A percentile compares a stretch with the other conserved stretches of the same genome.
phyloP scores from a whole-genome alignment of 768 basidiomycete species.

The Macrocybe gigantea region DNA sequence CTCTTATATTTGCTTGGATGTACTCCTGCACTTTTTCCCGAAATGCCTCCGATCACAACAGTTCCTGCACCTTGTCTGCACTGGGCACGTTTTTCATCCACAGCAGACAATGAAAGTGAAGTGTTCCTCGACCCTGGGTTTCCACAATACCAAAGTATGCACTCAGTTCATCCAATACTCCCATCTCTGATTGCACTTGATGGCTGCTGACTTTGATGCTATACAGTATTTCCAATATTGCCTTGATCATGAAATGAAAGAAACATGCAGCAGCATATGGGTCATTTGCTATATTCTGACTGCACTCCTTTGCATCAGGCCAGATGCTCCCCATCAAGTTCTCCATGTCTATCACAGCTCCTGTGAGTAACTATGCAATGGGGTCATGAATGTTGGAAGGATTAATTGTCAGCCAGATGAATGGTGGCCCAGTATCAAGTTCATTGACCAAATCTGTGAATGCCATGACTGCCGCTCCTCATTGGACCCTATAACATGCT shows the following conservation, averaged over 20 bases:
- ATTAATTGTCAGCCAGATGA: slow-evolving; percentile 40
- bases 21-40: slow-evolving; percentile 15
- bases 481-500: slow-evolving; percentile 29
- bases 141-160: slow-evolving; percentile 34
- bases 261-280: slow-evolving; percentile 37
- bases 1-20: slow-evolving; percentile 26
- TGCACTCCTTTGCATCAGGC: slow-evolving; percentile 13
- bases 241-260: slow-evolving; percentile 28
- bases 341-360: slow-evolving; percentile 38
- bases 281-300: slow-evolving; percentile 25
- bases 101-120: slow-evolving; percentile 30
- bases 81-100: slow-evolving; percentile 25
- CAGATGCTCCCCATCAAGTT: slow-evolving; percentile 19
- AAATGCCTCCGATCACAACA: slow-evolving; percentile 21
- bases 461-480: slow-evolving; percentile 18
- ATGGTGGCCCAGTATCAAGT: slow-evolving; percentile 21
- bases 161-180: slow-evolving; percentile 22
- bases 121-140: slow-evolving; percentile 28
- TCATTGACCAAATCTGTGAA: slow-evolving; percentile 30
- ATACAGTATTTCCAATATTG: slow-evolving; percentile 24
- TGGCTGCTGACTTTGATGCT: slow-evolving; percentile 14
- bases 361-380: slow-evolving; percentile 36
- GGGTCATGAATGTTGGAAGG: slow-evolving; percentile 35
- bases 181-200: slow-evolving; percentile 15
- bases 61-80: slow-evolving; percentile 16